Percentiles rank a stretch among this genome's conserved stretches.
phyloP scores from a whole-genome alignment of 495 filamentous ascomycete species.

The Podospora bellae-mahoneyi region DNA sequence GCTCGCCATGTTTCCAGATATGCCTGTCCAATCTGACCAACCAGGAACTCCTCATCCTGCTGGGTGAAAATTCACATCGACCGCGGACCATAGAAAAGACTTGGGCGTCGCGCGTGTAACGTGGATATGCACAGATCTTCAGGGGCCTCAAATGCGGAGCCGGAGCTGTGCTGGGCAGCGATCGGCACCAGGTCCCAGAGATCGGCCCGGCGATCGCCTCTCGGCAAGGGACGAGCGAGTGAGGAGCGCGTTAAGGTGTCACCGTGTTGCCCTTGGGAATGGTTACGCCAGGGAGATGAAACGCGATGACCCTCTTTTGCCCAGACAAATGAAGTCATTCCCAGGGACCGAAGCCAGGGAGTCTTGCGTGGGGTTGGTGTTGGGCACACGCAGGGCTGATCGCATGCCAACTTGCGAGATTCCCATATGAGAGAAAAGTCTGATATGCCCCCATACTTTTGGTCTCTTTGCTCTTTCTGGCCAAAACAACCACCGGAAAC shows the following conservation, averaged over 20 bases:
- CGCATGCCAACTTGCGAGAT: slow-evolving; percentile 3
- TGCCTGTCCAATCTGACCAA: background rate
- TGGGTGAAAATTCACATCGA: background rate
- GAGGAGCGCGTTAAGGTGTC: background rate
- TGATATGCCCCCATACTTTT: background rate
- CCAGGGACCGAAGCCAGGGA: background rate
- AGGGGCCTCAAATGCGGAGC: slow-evolving; percentile 16
- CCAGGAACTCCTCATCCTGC: background rate
- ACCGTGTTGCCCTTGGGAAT: background rate
- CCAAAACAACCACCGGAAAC: background rate
- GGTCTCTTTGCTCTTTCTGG: background rate
- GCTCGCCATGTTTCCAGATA: background rate
- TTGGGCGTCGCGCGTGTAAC: slow-evolving; percentile 3
- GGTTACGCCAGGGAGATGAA: slow-evolving; percentile 12
- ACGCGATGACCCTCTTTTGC: background rate
- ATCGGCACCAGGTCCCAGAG: slow-evolving; percentile 12
- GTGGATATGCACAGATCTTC: slow-evolving; percentile 14
- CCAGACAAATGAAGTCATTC: slow-evolving; percentile 12
- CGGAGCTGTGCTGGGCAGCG: slow-evolving; percentile 7
- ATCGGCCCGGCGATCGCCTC: slow-evolving; percentile 3
- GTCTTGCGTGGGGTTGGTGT: background rate
- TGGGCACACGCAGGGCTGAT: background rate
- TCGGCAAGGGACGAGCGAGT: background rate
- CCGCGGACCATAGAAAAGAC: background rate
- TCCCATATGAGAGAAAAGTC: background rate